These are phyloP conservation scores for Botrytis fragariae DNA, from an alignment of 2,329 filamentous ascomycete genomes.

Conservation along the genomic window DNA sequence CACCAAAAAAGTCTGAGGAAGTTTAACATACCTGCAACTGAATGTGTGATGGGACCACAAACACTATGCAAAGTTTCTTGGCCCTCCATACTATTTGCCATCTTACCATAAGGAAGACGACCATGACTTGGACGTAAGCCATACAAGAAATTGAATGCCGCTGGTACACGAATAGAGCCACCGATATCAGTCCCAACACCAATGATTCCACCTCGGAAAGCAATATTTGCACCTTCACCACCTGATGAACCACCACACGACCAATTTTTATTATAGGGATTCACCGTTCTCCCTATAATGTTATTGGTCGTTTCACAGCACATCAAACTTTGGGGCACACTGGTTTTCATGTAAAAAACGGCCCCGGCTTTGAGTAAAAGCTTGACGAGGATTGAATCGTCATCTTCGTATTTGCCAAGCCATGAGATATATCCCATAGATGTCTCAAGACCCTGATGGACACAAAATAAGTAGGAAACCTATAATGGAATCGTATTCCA, in stretches of 20 bases:
- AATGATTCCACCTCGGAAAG: constrained; percentile 35
- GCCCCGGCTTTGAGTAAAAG: constrained; percentile 43
- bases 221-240: constrained; percentile 39
- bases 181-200: constrained; percentile 39
- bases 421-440: constrained; percentile 62
- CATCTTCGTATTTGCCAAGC: constrained; percentile 32
- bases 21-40: constrained; percentile 42
- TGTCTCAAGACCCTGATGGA: constrained; percentile 47
- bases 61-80: constrained; percentile 40
- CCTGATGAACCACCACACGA: constrained; percentile 36
- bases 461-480: background rate
- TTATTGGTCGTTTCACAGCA: constrained; percentile 45
- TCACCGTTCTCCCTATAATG: constrained; percentile 43
- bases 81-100: constrained; percentile 44
- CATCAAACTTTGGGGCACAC: constrained; percentile 43
- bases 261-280: constrained; percentile 35
- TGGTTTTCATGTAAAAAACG: constrained; percentile 44
- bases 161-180: constrained; percentile 39
- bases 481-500: background rate
- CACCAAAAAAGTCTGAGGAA: constrained; percentile 23
- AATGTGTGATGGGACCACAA: constrained; percentile 37
- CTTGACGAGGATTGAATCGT: constrained; percentile 48
- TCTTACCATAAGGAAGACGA: constrained; percentile 36
- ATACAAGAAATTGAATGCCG: constrained; percentile 41
- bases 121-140: constrained; percentile 40